Evolutionary conservation across 2,329 filamentous ascomycete genomes (phyloP).

Genomic region (Neofusicoccum umdonicola): DNA sequence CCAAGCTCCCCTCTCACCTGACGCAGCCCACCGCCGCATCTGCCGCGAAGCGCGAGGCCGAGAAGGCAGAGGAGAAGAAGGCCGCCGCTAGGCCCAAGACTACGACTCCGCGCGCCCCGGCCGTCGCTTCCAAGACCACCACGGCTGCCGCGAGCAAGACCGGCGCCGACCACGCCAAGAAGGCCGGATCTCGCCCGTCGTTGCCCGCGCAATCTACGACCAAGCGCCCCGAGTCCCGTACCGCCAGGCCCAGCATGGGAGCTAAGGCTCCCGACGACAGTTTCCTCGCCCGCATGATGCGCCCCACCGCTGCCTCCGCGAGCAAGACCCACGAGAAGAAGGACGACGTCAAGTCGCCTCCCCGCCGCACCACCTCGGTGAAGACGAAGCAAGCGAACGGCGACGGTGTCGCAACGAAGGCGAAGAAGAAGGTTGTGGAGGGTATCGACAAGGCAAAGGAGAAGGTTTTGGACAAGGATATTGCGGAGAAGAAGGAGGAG

Average conservation of each 20-base stretch:
- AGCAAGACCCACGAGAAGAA: constrained; percentile 66
- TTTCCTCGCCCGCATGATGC: constrained; percentile 80
- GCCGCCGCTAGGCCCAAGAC: constrained; percentile 39
- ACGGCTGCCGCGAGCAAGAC: constrained; percentile 29
- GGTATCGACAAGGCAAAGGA: constrained; percentile 35
- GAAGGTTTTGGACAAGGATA: constrained; percentile 23
- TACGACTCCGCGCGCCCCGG: constrained; percentile 29
- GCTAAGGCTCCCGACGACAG: constrained; percentile 59
- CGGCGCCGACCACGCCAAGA: constrained; percentile 37
- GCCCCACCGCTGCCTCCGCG: constrained; percentile 68
- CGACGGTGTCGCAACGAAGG: constrained; percentile 29
- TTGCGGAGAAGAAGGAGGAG: constrained; percentile 3
- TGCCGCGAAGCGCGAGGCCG: constrained; percentile 55
- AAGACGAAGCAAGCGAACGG: constrained; percentile 23
- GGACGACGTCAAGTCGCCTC: constrained; percentile 37
- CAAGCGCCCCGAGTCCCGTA: constrained; percentile 54
- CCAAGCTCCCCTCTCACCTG: constrained; percentile 64
- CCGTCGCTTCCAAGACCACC: constrained; percentile 26
- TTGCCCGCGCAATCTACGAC: constrained; percentile 29
- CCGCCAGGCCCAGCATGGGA: constrained; percentile 25
- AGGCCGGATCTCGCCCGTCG: constrained; percentile 35
- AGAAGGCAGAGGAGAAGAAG: constrained; percentile 36
- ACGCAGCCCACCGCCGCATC: constrained; percentile 70
- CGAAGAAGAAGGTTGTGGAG: constrained; percentile 38
- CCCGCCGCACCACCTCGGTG: constrained; percentile 25